A percentile compares a stretch with the other conserved stretches of the same genome.
phyloP scores from a whole-genome alignment of 1,139 yeast species.

The Yamadazyma membranifaciens region DNA sequence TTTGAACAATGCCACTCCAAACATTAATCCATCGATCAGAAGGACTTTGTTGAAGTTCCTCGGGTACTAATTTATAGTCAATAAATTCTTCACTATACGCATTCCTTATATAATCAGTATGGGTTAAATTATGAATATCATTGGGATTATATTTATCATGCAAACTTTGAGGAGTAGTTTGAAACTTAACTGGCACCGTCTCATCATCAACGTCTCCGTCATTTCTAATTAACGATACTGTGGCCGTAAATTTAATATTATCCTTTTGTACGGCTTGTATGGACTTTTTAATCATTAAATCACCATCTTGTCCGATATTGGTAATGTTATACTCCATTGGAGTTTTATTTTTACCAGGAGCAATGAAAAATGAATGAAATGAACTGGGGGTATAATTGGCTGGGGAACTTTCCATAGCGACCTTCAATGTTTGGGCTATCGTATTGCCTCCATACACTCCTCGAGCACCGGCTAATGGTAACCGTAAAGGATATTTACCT shows the following conservation, averaged over 20 bases:
- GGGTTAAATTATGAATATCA: slow-evolving; percentile 28
- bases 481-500: slow-evolving; percentile 38
- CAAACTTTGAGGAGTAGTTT: slow-evolving; percentile 20
- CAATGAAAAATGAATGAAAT: slow-evolving; percentile 41
- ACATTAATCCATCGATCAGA: slow-evolving; percentile 44
- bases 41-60: slow-evolving; percentile 29
- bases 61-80: slow-evolving; percentile 32
- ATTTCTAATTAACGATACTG: slow-evolving; percentile 28
- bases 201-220: slow-evolving; percentile 6
- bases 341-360: slow-evolving; percentile 46
- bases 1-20: slow-evolving; percentile 35
- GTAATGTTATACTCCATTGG: slow-evolving; percentile 62
- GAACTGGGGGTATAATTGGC: slow-evolving; percentile 30
- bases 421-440: slow-evolving; percentile 69
- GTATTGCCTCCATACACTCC: slow-evolving; percentile 82
- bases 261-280: slow-evolving; percentile 33
- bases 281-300: slow-evolving; percentile 23
- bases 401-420: slow-evolving; percentile 50
- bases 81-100: slow-evolving; percentile 41
- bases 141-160: slow-evolving; percentile 29
- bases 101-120: slow-evolving; percentile 40
- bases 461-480: slow-evolving; percentile 52
- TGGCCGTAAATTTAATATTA: slow-evolving; percentile 26
- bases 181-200: slow-evolving; percentile 10
- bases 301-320: slow-evolving; percentile 40